Base-by-base conservation (phyloP, 305 asterid species). In the Galium porrigens region DNA sequence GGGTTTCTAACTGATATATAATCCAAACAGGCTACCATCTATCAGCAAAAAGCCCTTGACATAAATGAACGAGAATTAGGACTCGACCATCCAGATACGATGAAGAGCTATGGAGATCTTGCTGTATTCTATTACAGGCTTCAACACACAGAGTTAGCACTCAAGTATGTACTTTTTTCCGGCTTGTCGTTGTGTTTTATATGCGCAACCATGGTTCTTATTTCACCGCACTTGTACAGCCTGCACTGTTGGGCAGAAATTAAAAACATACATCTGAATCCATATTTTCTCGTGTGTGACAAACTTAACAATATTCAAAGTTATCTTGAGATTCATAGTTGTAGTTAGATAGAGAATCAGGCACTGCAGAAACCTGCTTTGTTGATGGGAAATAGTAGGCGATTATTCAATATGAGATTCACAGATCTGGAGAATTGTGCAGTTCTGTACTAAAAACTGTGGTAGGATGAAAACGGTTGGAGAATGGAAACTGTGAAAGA, bases 61-160 rank as follows among this genome's bases (percentile, higher is more conserved):
- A 92, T 92, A 72, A 92, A 92, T 75, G 98, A 92, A 70, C 82
- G 95, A 73, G 96, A 92, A 77, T 77, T 92, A 67, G 98, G 98
- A 63, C 95, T 92, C 67, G 98, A 92, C 79, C 98, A 92, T 80
- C 97, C 97, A 30, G 97, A 91, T 79, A 91, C 97, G 68, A 91
- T 91, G 96, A 91, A 91, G 77, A 89, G 96, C 75, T 92, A 92
- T 70, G 98, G 98, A 66, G 98, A 92, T 79, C 98, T 92, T 78
- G 98, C 98, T 75, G 98, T 92, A 65, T 92, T 92, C 81, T 89
- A 92, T 76, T 92, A 92, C 88, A 84, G 96, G 70, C 94, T 92
- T 74, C 98, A 92, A 60, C 98, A 92, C 81, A 92, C 98, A 29
- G 96, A 92, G 76, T 77, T 92, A 78, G 98, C 98, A 73, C 98